Base-by-base conservation (phyloP, 2,329 filamentous ascomycete species). In the Penicillium digitatum region DNA sequence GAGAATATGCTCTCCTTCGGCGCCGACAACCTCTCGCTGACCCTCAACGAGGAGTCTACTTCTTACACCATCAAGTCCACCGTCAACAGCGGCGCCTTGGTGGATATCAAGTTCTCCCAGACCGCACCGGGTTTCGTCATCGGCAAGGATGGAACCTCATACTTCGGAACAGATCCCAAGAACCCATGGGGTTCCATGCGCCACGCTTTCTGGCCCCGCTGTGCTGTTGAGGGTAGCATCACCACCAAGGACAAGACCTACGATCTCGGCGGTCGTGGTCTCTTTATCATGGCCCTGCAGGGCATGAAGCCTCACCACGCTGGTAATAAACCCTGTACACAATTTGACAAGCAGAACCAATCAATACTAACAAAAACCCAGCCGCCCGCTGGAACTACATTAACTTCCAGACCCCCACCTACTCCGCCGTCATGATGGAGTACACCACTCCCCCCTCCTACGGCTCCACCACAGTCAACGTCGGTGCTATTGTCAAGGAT, bases 291-390 rank as follows among this genome's bases (percentile, higher is more conserved):
- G 73, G 92, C 90, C 38, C 78, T 97, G 48, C 94, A 97, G 78
- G 94, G 92, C 72, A 97, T 97, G 93, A 99, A 99, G 82, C 94
- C 94, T 38, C 94, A 99, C 74, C 95, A 99, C 72, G 89, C 91
- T 56, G 92, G 83, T 85, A 78, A 66, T 77, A 66, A 46, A 12
- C 20, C 52, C 11, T 26, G 1, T 11, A 8, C 9, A 29, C 9
- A n/a, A n/a, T 18, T 16, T 3, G 2, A 20, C 34, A 35, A 31
- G 14, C 10, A 8, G 8, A 26, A 8, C 20, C 18, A 35, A 7
- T 16, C 20, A 10, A 20, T 50, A 22, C 48, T 47, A 57, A 50
- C 32, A 37, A 43, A 24, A 20, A 31, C 37, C 39, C 62, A 84
- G 85, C 93, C 58, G 86, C 89, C 29, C 85, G 83, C 60, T 99